A percentile compares a stretch with the other conserved stretches of the same genome.
Evolutionary conservation across 805 yeast species (phyloP).

Genomic region (Lipomyces starkeyi): DNA sequence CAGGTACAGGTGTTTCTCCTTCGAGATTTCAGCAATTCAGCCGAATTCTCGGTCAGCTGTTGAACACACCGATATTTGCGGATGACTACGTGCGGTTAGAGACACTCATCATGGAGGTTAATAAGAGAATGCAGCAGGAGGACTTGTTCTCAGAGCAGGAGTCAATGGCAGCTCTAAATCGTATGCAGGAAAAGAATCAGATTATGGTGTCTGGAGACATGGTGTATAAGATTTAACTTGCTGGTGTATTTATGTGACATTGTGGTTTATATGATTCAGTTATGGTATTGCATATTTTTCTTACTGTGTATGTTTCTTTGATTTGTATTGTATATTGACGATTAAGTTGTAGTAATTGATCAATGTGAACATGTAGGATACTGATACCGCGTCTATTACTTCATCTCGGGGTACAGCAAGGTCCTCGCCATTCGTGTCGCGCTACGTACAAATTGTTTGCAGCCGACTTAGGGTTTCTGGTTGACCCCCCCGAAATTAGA

Average conservation of each 20-base stretch:
- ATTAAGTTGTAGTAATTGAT: no score
- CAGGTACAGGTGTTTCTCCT: constrained; percentile 54
- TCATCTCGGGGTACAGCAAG: no score
- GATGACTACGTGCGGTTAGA: constrained; percentile 53
- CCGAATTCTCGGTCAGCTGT: constrained; percentile 54
- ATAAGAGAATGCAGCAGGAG: constrained; percentile 51
- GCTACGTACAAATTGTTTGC: no score
- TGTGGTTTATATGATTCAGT: not conserved
- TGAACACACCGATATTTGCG: constrained; percentile 51
- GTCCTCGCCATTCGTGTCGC: no score
- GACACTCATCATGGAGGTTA: constrained; percentile 51
- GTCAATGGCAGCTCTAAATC: constrained; percentile 48
- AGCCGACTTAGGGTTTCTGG: no score
- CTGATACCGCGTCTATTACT: no score
- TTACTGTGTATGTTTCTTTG: no score
- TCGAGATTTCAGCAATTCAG: constrained; percentile 57
- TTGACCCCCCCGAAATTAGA: no score
- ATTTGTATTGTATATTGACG: no score
- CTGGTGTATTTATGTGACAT: not conserved
- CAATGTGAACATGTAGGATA: no score
- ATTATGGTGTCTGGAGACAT: constrained; percentile 48
- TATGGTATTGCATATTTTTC: not conserved
- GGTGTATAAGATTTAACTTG: constrained; percentile 43
- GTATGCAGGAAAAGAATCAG: constrained; percentile 47
- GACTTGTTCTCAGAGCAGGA: constrained; percentile 49